Evolutionary conservation across 73 alveolate genomes (phyloP), one percentile per base, ranked within the genome.

Genomic region (Paramecium bursaria): DNA sequence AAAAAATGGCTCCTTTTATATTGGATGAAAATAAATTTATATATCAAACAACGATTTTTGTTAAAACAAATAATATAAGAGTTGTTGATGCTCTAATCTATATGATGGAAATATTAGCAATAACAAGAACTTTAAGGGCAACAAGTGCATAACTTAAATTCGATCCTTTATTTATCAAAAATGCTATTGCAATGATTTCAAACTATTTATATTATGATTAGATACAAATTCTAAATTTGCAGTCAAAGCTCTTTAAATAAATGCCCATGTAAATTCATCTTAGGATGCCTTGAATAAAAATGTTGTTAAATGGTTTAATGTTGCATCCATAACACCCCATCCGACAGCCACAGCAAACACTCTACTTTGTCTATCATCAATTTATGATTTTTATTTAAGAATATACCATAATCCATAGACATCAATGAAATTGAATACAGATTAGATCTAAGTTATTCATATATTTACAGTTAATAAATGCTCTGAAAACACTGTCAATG

Each of bases 181-280:
- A n/a, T n/a, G n/a, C n/a, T n/a, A n/a, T n/a, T n/a, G n/a, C n/a
- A n/a, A 67, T 15, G 22, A 57, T 33, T 67, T 67, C 82, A 42
- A 67, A 67, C 82, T 67, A n/a, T n/a, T 57, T 67, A n/a, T 31
- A 67, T 9, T 35, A 14, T 39, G 13, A 31, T 82, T 31, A 23
- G 53, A 73, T 1, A 54, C 75, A 27, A 82, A 47, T 44, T 47
- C 86, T 42, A 47, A 67, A 42, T 82, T 82, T 2, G 90, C 90
- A 13, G 52, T 27, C 11, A 85, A 75, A 23, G 88, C 91, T 75
- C 89, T 75, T 19, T 61, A 44, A 47, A 85, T 35, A 33, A 74
- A 85, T 27, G 49, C 73, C 91, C 91, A 85, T 17, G 87, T 85
- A 29, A 85, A 85, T 48, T 85, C 91, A 30, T 87, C 91, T 6